Evolutionary conservation across 352 stramenopile species (phyloP), one percentile per base, ranked within the genome.

Genomic region (Elongisporangium undulatum): DNA sequence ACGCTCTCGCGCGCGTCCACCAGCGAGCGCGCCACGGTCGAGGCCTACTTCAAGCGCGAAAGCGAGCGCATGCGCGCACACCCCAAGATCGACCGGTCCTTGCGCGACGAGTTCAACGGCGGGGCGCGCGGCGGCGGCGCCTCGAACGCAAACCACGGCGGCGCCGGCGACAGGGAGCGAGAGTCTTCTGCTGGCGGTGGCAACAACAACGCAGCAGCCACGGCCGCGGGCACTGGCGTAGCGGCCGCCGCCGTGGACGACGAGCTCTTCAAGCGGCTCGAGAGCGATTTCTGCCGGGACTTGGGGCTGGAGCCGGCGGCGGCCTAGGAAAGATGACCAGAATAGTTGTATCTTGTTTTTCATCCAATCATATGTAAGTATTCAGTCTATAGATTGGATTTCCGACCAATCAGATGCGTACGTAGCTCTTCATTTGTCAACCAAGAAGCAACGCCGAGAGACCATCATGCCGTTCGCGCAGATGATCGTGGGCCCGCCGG

Each of bases 31-130:
- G 65, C 69, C 20, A 62, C 90, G 12, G 96, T 98, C 75, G 74
- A 89, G 49, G 73, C 73, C 16, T 98, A 97, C 67, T 92, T 98
- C 60, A 92, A 97, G 61, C 81, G 91, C 17, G 91, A 98, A 67
- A 90, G 86, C 52, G 79, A 87, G 51, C 82, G 85, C 21, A 86
- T 87, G 66, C 75, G 82, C 19, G 67, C 69, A 39, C 66, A 68
- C n/a, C 64, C 65, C 21, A 68, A 74, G 49, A 63, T 21, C 23
- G 41, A 49, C n/a, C 34, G 58, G 34, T 56, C 51, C 49, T 12
- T 34, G 22, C 39, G 56, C 41, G 49, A 20, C 22, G 34, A 26
- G n/a, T 26, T 55, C 61, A 38, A 20, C 38, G 49, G 53, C 55
- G 41, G 45, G 34, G 51, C 52, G 51, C 63, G 48, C 49, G 48